A percentile compares a stretch with the other conserved stretches of the same genome.
Evolutionary conservation across 495 filamentous ascomycete species (phyloP).

Genomic region (Neurospora hispaniola): DNA sequence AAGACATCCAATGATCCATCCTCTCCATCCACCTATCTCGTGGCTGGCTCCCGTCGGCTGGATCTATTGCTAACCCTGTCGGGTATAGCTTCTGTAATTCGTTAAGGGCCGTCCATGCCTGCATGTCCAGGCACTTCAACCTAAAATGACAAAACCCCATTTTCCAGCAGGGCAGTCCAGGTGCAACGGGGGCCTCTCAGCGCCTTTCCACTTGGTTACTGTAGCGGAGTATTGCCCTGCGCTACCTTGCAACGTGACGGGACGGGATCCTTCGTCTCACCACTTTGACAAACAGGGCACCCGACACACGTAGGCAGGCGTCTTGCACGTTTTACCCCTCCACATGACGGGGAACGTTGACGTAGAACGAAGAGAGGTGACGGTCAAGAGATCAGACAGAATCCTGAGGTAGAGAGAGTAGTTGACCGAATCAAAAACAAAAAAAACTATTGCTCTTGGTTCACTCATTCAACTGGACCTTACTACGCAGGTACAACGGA

Average conservation of each 20-base stretch:
- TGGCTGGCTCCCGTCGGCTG: neutral
- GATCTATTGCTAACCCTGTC: neutral
- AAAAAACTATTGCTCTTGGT: too few relatives aligned
- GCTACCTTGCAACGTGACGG: neutral
- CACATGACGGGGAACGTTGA: neutral
- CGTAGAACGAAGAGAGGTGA: neutral
- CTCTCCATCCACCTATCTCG: neutral
- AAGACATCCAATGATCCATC: neutral
- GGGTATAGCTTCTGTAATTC: neutral
- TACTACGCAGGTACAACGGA: neutral
- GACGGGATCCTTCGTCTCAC: neutral
- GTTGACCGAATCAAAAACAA: neutral
- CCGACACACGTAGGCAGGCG: neutral
- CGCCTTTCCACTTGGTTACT: neutral
- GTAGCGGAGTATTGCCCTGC: neutral
- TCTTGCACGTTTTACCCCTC: neutral
- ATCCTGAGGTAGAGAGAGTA: neutral
- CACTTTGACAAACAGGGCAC: neutral
- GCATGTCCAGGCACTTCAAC: neutral
- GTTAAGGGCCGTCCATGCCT: neutral
- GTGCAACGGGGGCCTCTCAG: neutral
- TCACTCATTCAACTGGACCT: neutral
- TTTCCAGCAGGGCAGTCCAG: neutral
- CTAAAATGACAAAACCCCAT: neutral
- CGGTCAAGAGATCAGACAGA: neutral